phyloP scores from a whole-genome alignment of 2,329 filamentous ascomycete genomes.

The Amauroascus verrucosus region DNA sequence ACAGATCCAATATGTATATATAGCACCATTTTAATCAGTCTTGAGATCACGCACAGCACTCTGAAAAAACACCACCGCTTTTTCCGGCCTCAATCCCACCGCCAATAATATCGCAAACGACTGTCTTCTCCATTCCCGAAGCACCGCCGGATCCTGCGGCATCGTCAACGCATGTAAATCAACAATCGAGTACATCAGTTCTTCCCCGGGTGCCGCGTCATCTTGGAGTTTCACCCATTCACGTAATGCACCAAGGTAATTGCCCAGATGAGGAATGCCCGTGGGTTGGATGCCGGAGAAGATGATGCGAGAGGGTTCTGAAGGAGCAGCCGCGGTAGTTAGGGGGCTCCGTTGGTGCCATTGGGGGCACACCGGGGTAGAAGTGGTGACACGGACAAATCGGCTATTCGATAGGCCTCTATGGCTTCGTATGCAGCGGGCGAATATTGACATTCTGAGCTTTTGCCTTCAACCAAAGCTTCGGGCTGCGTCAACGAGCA shows the following conservation, averaged over 20 bases:
- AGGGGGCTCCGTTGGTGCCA: constrained; percentile 13
- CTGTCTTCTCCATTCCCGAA: constrained; percentile 59
- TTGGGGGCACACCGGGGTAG: neutral
- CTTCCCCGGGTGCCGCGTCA: constrained; percentile 39
- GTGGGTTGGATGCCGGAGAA: constrained; percentile 98
- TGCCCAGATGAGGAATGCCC: constrained; percentile 84
- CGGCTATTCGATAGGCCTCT: neutral
- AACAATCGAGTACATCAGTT: constrained; percentile 74
- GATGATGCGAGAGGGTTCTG: constrained; percentile 41
- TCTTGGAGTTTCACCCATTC: constrained; percentile 80
- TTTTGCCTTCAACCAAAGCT: neutral
- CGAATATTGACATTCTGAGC: constrained; percentile 8
- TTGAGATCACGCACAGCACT: too few species aligned
- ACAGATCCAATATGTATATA: too few species aligned
- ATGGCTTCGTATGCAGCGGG: neutral
- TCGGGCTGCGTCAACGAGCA: neutral
- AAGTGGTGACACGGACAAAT: neutral
- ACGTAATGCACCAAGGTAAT: constrained; percentile 81
- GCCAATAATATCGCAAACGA: constrained; percentile 72
- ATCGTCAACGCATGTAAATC: constrained; percentile 89
- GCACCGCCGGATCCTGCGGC: constrained; percentile 52
- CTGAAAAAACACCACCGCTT: constrained; percentile 72
- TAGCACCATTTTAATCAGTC: too few species aligned
- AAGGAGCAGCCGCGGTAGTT: constrained; percentile 7
- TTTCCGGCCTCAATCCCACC: constrained; percentile 68